Evolutionary conservation across 1,139 yeast species (phyloP), one percentile per base, ranked within the genome.

Genomic region (Sugiyamaella paludigena): DNA sequence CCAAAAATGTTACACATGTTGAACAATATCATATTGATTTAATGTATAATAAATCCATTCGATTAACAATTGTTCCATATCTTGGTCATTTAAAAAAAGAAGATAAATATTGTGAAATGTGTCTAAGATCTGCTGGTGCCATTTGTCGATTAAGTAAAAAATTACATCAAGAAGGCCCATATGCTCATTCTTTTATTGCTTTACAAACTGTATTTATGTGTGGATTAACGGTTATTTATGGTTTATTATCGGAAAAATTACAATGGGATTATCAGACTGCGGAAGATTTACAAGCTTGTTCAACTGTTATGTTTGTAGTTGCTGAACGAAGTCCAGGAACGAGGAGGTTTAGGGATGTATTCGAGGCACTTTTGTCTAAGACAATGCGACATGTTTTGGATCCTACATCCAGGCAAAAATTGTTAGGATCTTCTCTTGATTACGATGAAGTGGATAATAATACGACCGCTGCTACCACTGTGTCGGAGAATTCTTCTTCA

Each of bases 141-240:
- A 42, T 48, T 5, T 48, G 52, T 30, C 52, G 43, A 11, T 27
- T 47, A 28, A 36, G 41, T 35, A 48, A 48, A 38, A 29, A 19
- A 26, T 41, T 48, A 9, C 52, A 48, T 37, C 50, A 41, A 24
- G 50, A 42, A 24, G 36, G 50, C 7, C 30, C 33, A 12, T 48
- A 48, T 27, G 52, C 48, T 2, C 52, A 41, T 26, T 49, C 52
- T 11, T 49, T 49, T 37, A 34, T 43, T 12, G 47, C 52, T n/a
- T 37, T 47, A 9, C 52, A 49, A 33, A 47, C 51, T 7, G 47
- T 49, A 6, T 49, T 49, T 30, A 48, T 49, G 51, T 45, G 44
- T 19, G 52, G 52, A 7, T 33, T 48, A 33, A 48, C 52, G 12
- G 26, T 48, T 19, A 46, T 48, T 8, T 48, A 48, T 36, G 50